Evolutionary conservation across 1,139 yeast genomes (phyloP).

Genomic region (Suhomyces bolitotheri): DNA sequence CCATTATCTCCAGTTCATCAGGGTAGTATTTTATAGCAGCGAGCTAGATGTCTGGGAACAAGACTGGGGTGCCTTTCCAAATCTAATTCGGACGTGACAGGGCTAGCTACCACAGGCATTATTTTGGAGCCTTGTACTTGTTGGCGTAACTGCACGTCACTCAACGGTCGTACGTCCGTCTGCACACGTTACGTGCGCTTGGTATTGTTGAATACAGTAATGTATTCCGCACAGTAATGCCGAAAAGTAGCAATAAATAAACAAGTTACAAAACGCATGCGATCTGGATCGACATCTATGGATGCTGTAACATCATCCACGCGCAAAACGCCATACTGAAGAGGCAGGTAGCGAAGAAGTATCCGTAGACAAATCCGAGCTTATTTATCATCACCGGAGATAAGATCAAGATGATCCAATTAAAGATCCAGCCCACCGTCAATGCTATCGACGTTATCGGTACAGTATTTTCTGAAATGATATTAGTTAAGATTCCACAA

Average conservation of each 20-base stretch:
- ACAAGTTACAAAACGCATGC: not conserved
- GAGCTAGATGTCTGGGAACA: too few species aligned
- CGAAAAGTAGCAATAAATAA: not conserved
- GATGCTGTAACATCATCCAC: conserved; percentile 1
- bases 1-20: too few species aligned
- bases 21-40: too few species aligned
- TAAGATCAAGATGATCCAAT: conserved; percentile 26
- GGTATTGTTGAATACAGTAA: not conserved
- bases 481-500: conserved; percentile 28
- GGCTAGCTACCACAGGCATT: too few species aligned
- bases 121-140: too few species aligned
- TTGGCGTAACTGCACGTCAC: not conserved
- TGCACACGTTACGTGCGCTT: too few species aligned
- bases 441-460: conserved; percentile 25
- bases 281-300: not conserved
- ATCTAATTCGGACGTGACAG: too few species aligned
- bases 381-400: conserved; percentile 25
- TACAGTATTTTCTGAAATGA: conserved; percentile 24
- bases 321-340: conserved; percentile 20
- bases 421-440: conserved; percentile 26
- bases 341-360: conserved; percentile 22
- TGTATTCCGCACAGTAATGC: not conserved
- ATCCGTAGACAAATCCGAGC: conserved; percentile 23
- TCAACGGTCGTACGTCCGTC: not conserved
- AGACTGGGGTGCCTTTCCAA: too few species aligned